A percentile compares a stretch with the other conserved stretches of the same genome.
Conservation (phyloP, 768 basidiomycete species). For the Fistulinella prunicolor region DNA sequence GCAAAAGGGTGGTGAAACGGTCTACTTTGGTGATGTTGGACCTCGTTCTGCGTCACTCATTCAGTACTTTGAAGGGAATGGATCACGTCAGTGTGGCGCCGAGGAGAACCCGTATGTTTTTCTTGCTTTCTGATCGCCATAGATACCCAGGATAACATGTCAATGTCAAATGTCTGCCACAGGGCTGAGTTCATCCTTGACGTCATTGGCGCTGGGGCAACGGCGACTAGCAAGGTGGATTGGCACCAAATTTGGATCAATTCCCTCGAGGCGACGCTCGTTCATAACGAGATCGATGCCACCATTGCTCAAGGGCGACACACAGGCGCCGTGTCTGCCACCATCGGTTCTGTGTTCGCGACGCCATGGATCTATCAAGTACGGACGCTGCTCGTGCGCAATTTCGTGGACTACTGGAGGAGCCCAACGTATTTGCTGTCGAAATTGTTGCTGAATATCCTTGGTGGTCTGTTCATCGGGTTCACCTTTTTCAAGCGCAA, state of each 20-base stretch:
- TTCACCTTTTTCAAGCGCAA: conserved; percentile 63
- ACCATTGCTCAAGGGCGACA: conserved; percentile 50
- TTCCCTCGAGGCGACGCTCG: conserved; percentile 41
- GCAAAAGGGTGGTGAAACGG: conserved; percentile 68
- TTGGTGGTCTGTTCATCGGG: conserved; percentile 53
- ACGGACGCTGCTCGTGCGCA: conserved; percentile 42
- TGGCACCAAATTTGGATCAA: conserved; percentile 64
- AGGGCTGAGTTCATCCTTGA: conserved; percentile 69
- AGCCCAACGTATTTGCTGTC: conserved; percentile 59
- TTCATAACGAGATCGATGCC: conserved; percentile 40
- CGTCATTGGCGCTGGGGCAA: conserved; percentile 72
- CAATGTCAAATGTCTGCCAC: too few species aligned
- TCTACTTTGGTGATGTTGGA: conserved; percentile 71
- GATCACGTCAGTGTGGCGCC: conserved; percentile 57
- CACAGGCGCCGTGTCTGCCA: conserved; percentile 36
- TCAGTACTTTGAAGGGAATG: conserved; percentile 72
- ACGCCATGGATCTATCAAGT: conserved; percentile 53
- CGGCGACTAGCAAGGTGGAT: conserved; percentile 49
- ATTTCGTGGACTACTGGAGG: conserved; percentile 48
- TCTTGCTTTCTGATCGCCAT: conserved; percentile 42
- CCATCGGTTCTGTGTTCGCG: conserved; percentile 46
- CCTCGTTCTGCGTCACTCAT: conserved; percentile 57
- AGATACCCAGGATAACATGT: conserved; percentile 35
- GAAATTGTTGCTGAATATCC: conserved; percentile 53
- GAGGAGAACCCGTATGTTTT: conserved; percentile 63